A percentile compares a stretch with the other conserved stretches of the same genome.
Evolutionary conservation across 805 yeast species (phyloP).

Genomic region (Sugiyamaella chiloensis): DNA sequence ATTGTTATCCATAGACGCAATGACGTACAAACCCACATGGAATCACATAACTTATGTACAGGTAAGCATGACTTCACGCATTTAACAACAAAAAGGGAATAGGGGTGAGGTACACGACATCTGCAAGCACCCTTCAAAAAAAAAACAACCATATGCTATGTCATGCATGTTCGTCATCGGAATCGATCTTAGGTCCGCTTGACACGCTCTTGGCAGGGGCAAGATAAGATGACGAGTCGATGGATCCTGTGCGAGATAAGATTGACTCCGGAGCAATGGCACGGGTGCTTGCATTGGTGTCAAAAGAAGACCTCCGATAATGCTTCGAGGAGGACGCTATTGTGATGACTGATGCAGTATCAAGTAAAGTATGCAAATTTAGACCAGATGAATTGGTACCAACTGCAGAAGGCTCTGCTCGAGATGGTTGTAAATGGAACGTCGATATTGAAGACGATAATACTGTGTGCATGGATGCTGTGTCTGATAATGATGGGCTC

Average conservation of each 20-base stretch:
- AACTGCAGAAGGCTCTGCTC: not conserved
- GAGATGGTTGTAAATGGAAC: constrained; percentile 12
- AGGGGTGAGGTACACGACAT: too few relatives aligned
- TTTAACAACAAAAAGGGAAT: too few relatives aligned
- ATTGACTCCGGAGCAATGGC: constrained; percentile 35
- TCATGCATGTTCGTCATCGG: constrained; percentile 14
- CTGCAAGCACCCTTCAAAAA: too few relatives aligned
- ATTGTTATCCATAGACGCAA: too few relatives aligned
- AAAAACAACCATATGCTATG: too few relatives aligned
- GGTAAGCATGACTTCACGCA: too few relatives aligned
- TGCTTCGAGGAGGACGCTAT: constrained; percentile 35
- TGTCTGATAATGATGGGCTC: constrained; percentile 21
- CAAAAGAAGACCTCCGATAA: constrained; percentile 33
- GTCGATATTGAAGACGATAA: constrained; percentile 17
- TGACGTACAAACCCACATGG: too few relatives aligned
- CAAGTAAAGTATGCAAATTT: constrained; percentile 18
- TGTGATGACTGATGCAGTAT: constrained; percentile 37
- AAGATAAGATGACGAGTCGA: constrained; percentile 16
- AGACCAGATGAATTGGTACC: not conserved
- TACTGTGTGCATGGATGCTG: constrained; percentile 22
- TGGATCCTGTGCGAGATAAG: constrained; percentile 22
- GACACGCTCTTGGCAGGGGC: constrained; percentile 15
- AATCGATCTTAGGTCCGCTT: constrained; percentile 7
- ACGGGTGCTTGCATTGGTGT: constrained; percentile 37
- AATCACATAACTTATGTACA: too few relatives aligned